Conservation (phyloP, 106 monocot species). For the Amphibolis antarctica region DNA sequence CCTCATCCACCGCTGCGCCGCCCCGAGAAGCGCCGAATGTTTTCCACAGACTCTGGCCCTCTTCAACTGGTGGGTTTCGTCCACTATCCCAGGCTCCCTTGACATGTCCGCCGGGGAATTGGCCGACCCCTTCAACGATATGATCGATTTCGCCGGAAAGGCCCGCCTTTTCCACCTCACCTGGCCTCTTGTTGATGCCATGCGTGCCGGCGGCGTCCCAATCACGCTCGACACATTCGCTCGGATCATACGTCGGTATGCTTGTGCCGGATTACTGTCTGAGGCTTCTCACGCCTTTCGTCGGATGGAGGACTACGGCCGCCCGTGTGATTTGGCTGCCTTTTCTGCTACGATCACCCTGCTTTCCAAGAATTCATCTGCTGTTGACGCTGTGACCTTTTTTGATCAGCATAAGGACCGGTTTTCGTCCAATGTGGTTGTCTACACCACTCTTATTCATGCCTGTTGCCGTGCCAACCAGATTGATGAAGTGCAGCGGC, state of each 20-base stretch:
- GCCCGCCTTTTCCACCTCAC: constrained; percentile 53
- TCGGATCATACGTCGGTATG: constrained; percentile 59
- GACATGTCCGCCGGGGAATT: background rate
- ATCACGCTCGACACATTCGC: constrained; percentile 35
- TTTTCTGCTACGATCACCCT: constrained; percentile 44
- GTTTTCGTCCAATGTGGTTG: constrained; percentile 57
- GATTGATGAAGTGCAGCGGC: constrained; percentile 51
- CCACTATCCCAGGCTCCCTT: constrained; percentile 10
- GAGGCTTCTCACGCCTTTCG: constrained; percentile 50
- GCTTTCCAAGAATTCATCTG: constrained; percentile 49
- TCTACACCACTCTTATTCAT: constrained; percentile 63
- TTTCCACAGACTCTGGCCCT: constrained; percentile 55
- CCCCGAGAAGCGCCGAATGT: constrained; percentile 39
- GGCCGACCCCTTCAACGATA: constrained; percentile 24
- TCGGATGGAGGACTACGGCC: constrained; percentile 57
- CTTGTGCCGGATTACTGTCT: constrained; percentile 44
- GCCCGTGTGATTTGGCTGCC: constrained; percentile 23
- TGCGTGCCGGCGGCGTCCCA: constrained; percentile 32
- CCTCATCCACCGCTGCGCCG: constrained; percentile 41
- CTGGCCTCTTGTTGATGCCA: constrained; percentile 54
- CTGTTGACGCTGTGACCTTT: constrained; percentile 52
- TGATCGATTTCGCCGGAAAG: constrained; percentile 79
- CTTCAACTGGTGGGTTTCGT: constrained; percentile 49
- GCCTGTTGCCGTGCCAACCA: constrained; percentile 70
- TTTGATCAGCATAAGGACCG: constrained; percentile 39